Percentiles rank a stretch among this genome's conserved stretches.
Conservation (phyloP, 352 stramenopile species). For the Pythium coloratum region DNA sequence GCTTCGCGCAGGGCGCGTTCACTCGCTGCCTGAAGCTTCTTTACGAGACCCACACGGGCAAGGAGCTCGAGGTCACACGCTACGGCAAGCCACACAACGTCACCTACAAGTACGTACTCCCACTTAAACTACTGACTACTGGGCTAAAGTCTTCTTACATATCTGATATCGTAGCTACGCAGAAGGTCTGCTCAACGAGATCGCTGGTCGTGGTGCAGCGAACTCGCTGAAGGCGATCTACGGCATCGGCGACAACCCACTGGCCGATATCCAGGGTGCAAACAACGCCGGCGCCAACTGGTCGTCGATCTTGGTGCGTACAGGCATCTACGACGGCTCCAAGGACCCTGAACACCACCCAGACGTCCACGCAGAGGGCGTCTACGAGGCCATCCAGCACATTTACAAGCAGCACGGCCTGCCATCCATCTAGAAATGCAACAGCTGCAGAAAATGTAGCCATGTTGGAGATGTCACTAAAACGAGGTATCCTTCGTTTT, state of each 20-base stretch:
- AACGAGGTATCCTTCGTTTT: not conserved
- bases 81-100: constrained; percentile 86
- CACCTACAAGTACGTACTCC: constrained; percentile 70
- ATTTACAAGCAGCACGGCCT: constrained; percentile 68
- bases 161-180: constrained; percentile 45
- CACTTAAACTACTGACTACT: not conserved
- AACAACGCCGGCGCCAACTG: constrained; percentile 83
- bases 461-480: constrained; percentile 9
- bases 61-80: constrained; percentile 65
- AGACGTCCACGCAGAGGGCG: constrained; percentile 57
- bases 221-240: constrained; percentile 69
- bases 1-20: constrained; percentile 85
- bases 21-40: constrained; percentile 73
- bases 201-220: constrained; percentile 38
- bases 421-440: constrained; percentile 19
- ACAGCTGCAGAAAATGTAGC: constrained; percentile 2
- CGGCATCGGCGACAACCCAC: constrained; percentile 88
- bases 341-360: constrained; percentile 63
- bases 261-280: constrained; percentile 84
- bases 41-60: constrained; percentile 66
- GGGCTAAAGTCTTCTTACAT: not conserved
- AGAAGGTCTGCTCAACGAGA: constrained; percentile 62
- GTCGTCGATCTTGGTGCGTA: constrained; percentile 85
- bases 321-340: constrained; percentile 78
- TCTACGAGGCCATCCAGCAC: constrained; percentile 78